Evolutionary conservation across 2,329 filamentous ascomycete genomes (phyloP).

Genomic region (Trichoderma asperellum): DNA sequence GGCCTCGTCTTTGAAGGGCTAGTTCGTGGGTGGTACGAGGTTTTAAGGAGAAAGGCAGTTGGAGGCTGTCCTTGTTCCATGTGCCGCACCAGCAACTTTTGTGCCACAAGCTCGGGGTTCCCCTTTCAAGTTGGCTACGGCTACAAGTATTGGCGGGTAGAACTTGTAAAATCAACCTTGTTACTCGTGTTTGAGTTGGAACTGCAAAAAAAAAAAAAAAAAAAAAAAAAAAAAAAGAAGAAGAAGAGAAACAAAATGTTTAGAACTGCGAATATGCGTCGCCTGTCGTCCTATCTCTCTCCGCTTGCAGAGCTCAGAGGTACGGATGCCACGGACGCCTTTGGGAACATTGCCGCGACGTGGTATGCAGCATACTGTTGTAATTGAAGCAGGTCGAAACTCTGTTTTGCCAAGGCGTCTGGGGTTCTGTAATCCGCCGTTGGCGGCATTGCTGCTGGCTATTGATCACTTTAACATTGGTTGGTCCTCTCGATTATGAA

Average conservation of each 20-base stretch:
- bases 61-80: constrained; percentile 5
- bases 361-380: neutral
- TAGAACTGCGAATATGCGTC: neutral
- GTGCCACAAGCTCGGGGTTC: neutral
- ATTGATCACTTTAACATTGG: neutral
- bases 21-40: neutral
- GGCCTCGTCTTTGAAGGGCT: neutral
- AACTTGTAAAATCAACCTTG: neutral
- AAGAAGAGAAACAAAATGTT: too few relatives aligned
- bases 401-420: constrained; percentile 6
- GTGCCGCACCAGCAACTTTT: neutral
- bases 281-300: too few relatives aligned
- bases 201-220: neutral
- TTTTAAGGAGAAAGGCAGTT: neutral
- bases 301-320: neutral
- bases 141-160: neutral
- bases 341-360: neutral
- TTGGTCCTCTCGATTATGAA: neutral
- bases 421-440: neutral
- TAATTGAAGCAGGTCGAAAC: constrained; percentile 10
- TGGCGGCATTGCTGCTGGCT: neutral
- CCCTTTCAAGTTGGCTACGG: neutral
- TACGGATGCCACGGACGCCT: neutral
- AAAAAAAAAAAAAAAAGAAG: too few relatives aligned
- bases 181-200: neutral